phyloP scores from a whole-genome alignment of 129 eudicot species.

The Artemisia annua region DNA sequence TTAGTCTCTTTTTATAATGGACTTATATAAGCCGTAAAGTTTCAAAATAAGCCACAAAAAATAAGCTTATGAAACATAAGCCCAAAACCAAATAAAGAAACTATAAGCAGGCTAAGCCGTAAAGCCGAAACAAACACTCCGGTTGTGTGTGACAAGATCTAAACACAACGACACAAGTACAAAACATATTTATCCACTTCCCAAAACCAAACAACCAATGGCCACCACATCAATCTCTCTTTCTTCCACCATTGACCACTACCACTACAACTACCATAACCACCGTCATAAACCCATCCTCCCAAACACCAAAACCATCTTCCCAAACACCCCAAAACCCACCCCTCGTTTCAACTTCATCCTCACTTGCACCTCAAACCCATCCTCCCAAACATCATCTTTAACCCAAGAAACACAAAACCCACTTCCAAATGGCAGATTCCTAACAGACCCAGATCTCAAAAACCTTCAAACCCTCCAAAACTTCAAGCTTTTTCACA shows the following conservation, averaged over 20 bases:
- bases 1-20: too few relatives aligned
- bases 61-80: too few relatives aligned
- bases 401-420: constrained; percentile 29
- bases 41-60: too few relatives aligned
- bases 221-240: too few relatives aligned
- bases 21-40: too few relatives aligned
- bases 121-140: too few relatives aligned
- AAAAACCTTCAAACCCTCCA: constrained; percentile 57
- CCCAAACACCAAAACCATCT: constrained; percentile 20
- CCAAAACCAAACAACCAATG: too few relatives aligned
- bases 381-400: constrained; percentile 32
- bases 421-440: constrained; percentile 54
- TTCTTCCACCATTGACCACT: constrained; percentile 32
- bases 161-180: too few relatives aligned
- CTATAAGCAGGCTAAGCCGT: too few relatives aligned
- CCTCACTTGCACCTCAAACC: constrained; percentile 37
- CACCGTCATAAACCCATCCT: constrained; percentile 20
- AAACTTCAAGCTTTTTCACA: constrained; percentile 49
- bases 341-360: constrained; percentile 27
- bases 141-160: too few relatives aligned
- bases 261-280: constrained; percentile 18
- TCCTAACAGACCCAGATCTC: constrained; percentile 60
- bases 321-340: constrained; percentile 39
- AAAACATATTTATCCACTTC: too few relatives aligned
- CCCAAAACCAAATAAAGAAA: too few relatives aligned